A percentile compares a stretch with the other conserved stretches of the same genome.
These are phyloP conservation scores for Quercus ilex DNA, from an alignment of 306 rosid genomes.

Conservation along the genomic window DNA sequence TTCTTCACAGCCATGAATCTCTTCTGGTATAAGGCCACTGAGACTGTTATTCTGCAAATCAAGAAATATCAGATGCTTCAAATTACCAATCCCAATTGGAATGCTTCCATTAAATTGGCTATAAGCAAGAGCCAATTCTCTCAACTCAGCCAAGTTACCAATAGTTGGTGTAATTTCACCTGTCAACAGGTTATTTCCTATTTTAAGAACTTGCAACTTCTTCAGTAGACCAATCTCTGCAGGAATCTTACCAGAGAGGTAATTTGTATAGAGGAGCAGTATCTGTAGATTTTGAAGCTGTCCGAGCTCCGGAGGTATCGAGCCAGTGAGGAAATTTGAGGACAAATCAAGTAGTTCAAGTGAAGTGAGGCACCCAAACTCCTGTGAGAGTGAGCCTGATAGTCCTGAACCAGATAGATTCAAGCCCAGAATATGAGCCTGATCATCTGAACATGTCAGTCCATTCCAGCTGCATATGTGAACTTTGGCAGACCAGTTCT, in stretches of 20 bases:
- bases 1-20: slow-evolving; percentile 53
- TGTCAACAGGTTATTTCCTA: slow-evolving; percentile 71
- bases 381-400: slow-evolving; percentile 62
- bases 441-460: slow-evolving; percentile 55
- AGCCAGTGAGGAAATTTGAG: slow-evolving; percentile 62
- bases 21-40: slow-evolving; percentile 68
- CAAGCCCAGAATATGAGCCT: slow-evolving; percentile 45
- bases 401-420: slow-evolving; percentile 70
- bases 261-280: slow-evolving; percentile 63
- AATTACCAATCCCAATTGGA: slow-evolving; percentile 61
- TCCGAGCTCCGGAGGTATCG: slow-evolving; percentile 64
- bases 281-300: slow-evolving; percentile 54
- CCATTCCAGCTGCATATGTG: slow-evolving; percentile 75
- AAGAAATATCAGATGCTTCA: slow-evolving; percentile 69
- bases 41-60: slow-evolving; percentile 68
- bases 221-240: slow-evolving; percentile 70
- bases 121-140: slow-evolving; percentile 59
- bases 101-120: slow-evolving; percentile 82
- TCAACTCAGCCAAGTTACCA: slow-evolving; percentile 61
- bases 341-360: slow-evolving; percentile 85
- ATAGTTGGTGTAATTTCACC: slow-evolving; percentile 67
- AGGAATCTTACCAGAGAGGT: slow-evolving; percentile 76
- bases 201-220: slow-evolving; percentile 72
- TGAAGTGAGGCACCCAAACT: slow-evolving; percentile 45
- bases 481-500: slow-evolving; percentile 63